Evolutionary conservation across 345 rosid species (phyloP), one percentile per base, ranked within the genome.

Genomic region (Raphanus sativus): DNA sequence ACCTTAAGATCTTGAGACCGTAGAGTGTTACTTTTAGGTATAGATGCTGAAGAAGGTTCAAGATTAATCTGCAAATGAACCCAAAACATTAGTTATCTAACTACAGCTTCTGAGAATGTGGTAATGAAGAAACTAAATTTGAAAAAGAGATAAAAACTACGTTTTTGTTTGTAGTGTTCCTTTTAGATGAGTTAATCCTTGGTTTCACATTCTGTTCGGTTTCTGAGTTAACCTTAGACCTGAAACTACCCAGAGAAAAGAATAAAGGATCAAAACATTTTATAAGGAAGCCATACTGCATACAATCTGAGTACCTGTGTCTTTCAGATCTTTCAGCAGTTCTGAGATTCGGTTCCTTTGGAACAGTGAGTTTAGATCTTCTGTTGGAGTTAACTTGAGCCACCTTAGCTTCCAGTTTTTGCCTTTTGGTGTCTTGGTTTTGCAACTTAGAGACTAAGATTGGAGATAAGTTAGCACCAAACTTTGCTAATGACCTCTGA

Each of bases 331-430:
- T 79, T 30, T 68, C 70, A 8, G 78, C 75, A 29, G 82, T 79
- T 74, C 54, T 62, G 4, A 79, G 78, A 21, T 69, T 79, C 1
- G 78, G 82, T 63, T 74, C 82, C 52, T 52, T 79, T 38, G 82
- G 82, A 62, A 79, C 67, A 29, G 82, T 79, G 75, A 74, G 75
- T 79, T 79, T 69, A 2, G 71, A 8, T 74, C 60, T 74, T 54
- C 67, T 21, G 60, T 64, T 63, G 65, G 33, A 21, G 60, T 55
- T 17, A 62, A 69, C 74, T 16, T 61, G 48, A 78, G 48, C 56
- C 69, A 34, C 42, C 77, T 48, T 78, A 80, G 86, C 81, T 61
- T 90, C 97, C 29, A 81, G 81, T 81, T 89, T 94, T 67, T 85
- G 92, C 74, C 86, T 82, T 81, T 89, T 94, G 74, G 82, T 83